Evolutionary conservation across 495 filamentous ascomycete species (phyloP), one percentile per base, ranked within the genome.

Genomic region (Bombardia bombarda): DNA sequence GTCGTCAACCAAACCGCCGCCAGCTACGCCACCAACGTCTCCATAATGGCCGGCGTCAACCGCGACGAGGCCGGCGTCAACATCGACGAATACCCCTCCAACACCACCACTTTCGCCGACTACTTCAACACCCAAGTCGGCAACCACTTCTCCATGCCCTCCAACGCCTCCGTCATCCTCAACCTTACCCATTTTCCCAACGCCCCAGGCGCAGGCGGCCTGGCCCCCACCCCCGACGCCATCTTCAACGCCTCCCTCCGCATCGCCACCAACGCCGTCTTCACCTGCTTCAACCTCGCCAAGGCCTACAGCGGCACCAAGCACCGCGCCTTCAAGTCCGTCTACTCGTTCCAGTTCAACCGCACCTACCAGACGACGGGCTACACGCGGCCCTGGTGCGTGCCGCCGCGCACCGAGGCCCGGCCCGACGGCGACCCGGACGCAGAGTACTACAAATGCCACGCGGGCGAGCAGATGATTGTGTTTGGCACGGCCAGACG

Each of bases 381-480:
- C 7, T 70, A 62, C 50, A 66, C 67, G 7, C 64, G 61, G 20
- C 43, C 44, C 3, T 58, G 57, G 44, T 70, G 67, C 51, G 43
- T 54, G 12, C 45, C 67, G 7, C 60, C 64, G 1, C 43, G 46
- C 6, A 56, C 59, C 0, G 22, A 49, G 2, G 37, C 22, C 0
- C 43, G 46, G 33, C 66, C 61, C 4, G 47, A 62, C 40, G 66
- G 67, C 17, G 57, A 69, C 48, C 57, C 67, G 14, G 43, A 46
- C 31, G 39, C 13, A 6, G 61, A 65, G 46, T 69, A 70, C 55
- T 65, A 60, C 48, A 69, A 69, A 36, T 75, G 70, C 50, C 72
- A 74, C 51, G 67, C 63, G 13, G 69, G 69, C 17, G 70, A 75
- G 46, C 60, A 72, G 30, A 63, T 62, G 40, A 59, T 63, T 9